Conservation (phyloP, 2,329 filamentous ascomycete species). For the Fusarium setosum region DNA sequence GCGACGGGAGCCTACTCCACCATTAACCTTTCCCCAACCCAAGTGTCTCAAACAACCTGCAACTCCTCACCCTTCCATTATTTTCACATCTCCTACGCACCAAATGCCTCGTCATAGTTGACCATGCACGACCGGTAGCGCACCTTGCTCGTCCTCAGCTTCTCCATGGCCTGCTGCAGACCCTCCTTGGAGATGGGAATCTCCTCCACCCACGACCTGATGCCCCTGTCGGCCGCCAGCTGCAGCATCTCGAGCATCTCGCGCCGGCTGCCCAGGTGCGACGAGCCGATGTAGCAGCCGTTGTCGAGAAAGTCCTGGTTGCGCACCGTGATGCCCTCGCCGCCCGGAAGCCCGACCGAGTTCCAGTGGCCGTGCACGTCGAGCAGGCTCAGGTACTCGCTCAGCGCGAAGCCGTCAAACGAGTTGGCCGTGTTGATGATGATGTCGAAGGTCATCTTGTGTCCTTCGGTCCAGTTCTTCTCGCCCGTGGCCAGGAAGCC, state of each 20-base stretch:
- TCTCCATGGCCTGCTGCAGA: conserved; percentile 75
- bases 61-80: conserved; percentile 1
- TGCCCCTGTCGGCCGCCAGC: conserved; percentile 75
- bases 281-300: conserved; percentile 77
- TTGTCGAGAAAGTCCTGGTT: conserved; percentile 81
- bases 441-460: conserved; percentile 76
- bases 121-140: conserved; percentile 82
- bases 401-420: conserved; percentile 74
- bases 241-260: conserved; percentile 80
- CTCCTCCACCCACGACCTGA: conserved; percentile 78
- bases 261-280: conserved; percentile 75
- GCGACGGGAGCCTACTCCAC: conserved; percentile 21
- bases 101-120: conserved; percentile 76
- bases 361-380: conserved; percentile 87
- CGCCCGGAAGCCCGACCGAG: conserved; percentile 83
- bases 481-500: conserved; percentile 69
- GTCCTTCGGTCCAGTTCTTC: conserved; percentile 66
- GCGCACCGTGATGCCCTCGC: conserved; percentile 76
- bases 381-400: conserved; percentile 80
- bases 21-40: conserved; percentile 16
- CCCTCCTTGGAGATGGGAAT: conserved; percentile 80
- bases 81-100: conserved; percentile 49
- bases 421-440: conserved; percentile 81
- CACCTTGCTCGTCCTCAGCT: conserved; percentile 77
- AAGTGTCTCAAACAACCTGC: too few species aligned